Evolutionary conservation across 352 stramenopile species (phyloP).

Genomic region (Globisporangium uncinulatum): DNA sequence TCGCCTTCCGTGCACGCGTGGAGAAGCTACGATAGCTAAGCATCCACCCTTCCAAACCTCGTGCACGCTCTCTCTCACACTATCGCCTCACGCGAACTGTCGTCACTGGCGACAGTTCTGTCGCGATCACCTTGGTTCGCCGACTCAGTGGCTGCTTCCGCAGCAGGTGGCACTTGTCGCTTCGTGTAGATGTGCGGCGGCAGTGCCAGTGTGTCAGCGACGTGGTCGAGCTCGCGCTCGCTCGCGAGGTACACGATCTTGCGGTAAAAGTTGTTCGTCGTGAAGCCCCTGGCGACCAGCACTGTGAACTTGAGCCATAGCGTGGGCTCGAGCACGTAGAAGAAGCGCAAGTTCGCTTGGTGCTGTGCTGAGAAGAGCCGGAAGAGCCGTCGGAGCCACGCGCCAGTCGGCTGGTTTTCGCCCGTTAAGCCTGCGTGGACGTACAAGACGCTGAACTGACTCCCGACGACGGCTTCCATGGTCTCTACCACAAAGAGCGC

Average conservation of each 20-base stretch:
- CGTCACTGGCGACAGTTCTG: not conserved
- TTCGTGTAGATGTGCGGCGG: constrained; percentile 32
- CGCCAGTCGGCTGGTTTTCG: constrained; percentile 46
- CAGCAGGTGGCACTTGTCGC: not conserved
- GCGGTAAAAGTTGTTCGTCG: constrained; percentile 55
- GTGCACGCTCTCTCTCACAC: not conserved
- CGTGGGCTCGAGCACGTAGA: constrained; percentile 74
- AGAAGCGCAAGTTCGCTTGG: constrained; percentile 57
- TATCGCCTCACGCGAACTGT: constrained; percentile 2
- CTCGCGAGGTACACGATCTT: constrained; percentile 71
- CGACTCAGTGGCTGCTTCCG: constrained; percentile 4
- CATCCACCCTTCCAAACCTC: not conserved
- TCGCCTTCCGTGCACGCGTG: too few species aligned
- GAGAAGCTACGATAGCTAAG: not conserved
- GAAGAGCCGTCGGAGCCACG: constrained; percentile 72
- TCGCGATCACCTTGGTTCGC: not conserved
- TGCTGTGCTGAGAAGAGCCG: constrained; percentile 50
- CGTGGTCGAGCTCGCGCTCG: constrained; percentile 40
- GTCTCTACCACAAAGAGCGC: constrained; percentile 66
- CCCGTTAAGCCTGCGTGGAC: constrained; percentile 38
- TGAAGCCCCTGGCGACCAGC: constrained; percentile 60
- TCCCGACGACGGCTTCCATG: constrained; percentile 55
- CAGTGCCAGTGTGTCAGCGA: constrained; percentile 40
- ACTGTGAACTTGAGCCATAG: constrained; percentile 73
- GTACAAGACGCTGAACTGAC: constrained; percentile 64